Evolutionary conservation across 2,329 filamentous ascomycete genomes (phyloP).

Genomic region (Metarhizium rileyi): DNA sequence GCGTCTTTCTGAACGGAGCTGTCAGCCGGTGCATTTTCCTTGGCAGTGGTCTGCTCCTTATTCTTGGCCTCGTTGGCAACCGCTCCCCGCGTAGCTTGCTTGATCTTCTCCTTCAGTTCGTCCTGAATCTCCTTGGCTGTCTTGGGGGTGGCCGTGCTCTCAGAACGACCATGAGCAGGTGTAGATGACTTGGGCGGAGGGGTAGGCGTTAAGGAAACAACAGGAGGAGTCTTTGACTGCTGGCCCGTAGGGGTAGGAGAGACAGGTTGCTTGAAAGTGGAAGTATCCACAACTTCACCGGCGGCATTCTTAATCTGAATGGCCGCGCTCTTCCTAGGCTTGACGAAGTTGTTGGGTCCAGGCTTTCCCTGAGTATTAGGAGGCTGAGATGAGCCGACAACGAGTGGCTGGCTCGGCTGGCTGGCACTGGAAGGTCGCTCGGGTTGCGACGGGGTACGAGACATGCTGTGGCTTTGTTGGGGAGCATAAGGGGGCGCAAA

Average conservation of each 20-base stretch:
- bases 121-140: conserved; percentile 72
- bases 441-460: conserved; percentile 74
- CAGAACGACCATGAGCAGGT: conserved; percentile 58
- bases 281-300: conserved; percentile 68
- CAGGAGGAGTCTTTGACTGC: conserved; percentile 54
- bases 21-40: conserved; percentile 21
- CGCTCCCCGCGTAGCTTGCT: conserved; percentile 41
- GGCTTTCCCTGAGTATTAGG: conserved; percentile 49
- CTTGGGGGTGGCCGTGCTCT: conserved; percentile 60
- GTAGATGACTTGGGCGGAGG: conserved; percentile 69
- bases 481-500: conserved; percentile 31
- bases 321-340: conserved; percentile 57
- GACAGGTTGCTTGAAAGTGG: conserved; percentile 45
- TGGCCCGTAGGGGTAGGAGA: conserved; percentile 47
- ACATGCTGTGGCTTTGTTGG: conserved; percentile 61
- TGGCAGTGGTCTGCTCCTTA: conserved; percentile 17
- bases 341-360: conserved; percentile 36
- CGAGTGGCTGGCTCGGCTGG: conserved; percentile 48
- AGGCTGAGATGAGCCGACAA: conserved; percentile 54
- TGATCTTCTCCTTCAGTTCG: conserved; percentile 74
- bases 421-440: conserved; percentile 56
- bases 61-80: conserved; percentile 18
- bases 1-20: conserved; percentile 17
- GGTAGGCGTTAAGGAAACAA: conserved; percentile 66
- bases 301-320: conserved; percentile 78